A percentile compares a stretch with the other conserved stretches of the same genome.
Conservation (phyloP, 441 rosid genomes). For the Pelargonium myrrhifolium region DNA sequence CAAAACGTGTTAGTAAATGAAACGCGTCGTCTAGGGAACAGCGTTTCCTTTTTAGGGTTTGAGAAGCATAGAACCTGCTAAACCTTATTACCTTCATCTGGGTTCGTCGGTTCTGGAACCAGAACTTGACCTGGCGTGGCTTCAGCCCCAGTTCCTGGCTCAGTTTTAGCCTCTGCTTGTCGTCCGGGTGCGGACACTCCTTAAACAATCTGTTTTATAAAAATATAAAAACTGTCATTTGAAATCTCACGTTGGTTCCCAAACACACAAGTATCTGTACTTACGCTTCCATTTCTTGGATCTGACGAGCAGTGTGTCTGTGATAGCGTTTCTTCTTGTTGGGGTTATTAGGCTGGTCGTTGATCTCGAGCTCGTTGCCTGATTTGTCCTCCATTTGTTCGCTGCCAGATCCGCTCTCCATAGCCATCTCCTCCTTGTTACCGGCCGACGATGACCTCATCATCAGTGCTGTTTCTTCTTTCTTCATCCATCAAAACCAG, state of each 20-base stretch:
- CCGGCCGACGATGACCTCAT: too few relatives aligned
- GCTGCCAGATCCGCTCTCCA: conserved; percentile 64
- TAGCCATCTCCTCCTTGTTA: conserved; percentile 80
- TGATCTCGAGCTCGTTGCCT: conserved; percentile 54
- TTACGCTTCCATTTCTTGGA: conserved; percentile 97
- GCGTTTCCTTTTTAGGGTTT: too few relatives aligned
- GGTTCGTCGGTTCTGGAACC: conserved; percentile 97
- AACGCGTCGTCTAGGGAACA: too few relatives aligned
- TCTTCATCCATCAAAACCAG: too few relatives aligned
- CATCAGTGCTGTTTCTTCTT: conserved; percentile 62
- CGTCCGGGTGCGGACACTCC: conserved; percentile 91
- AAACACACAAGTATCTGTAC: too few relatives aligned
- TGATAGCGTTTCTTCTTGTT: conserved; percentile 84
- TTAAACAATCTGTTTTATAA: conserved; percentile 87
- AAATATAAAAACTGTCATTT: too few relatives aligned
- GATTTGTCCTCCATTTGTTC: conserved; percentile 67
- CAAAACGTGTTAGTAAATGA: too few relatives aligned
- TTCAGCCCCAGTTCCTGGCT: conserved; percentile 84
- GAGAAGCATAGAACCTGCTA: too few relatives aligned
- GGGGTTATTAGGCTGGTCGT: too few relatives aligned
- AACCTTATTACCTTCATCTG: conserved; percentile 99
- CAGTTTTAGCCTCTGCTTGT: conserved; percentile 72
- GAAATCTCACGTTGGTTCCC: too few relatives aligned
- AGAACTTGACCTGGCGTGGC: conserved; percentile 94
- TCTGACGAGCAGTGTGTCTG: conserved; percentile 82